phyloP scores from a whole-genome alignment of 108 stramenopile genomes.

The Nitzschia sp. region DNA sequence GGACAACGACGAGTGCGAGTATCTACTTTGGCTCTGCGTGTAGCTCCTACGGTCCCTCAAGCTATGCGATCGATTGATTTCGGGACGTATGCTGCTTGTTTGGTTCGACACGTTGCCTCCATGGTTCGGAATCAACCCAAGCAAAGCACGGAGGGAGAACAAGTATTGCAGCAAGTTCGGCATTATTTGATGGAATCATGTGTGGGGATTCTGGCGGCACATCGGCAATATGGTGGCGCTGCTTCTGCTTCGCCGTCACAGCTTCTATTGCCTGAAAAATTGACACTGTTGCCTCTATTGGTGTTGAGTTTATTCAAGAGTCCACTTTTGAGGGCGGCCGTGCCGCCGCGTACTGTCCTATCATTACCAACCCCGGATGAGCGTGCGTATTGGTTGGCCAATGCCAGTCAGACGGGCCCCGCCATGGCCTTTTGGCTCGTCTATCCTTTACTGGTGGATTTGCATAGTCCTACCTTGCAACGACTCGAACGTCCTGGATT shows the following conservation, averaged over 20 bases:
- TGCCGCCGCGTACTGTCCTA: conserved; percentile 52
- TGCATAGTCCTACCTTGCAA: not conserved
- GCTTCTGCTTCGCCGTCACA: conserved; percentile 48
- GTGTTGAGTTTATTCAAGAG: conserved; percentile 74
- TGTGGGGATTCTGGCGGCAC: conserved; percentile 68
- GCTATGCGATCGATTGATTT: conserved; percentile 68
- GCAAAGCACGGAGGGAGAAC: not conserved
- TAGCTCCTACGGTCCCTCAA: conserved; percentile 38
- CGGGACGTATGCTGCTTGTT: conserved; percentile 51
- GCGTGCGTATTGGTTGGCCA: conserved; percentile 62
- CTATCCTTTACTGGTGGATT: conserved; percentile 27
- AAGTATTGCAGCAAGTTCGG: conserved; percentile 37
- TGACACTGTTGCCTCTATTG: conserved; percentile 88
- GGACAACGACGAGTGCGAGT: conserved; percentile 77
- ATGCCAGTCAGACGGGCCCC: conserved; percentile 53
- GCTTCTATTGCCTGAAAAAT: conserved; percentile 87
- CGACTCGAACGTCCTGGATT: not conserved
- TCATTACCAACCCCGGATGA: conserved; percentile 76
- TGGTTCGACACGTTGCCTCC: conserved; percentile 38
- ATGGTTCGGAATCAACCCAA: not conserved
- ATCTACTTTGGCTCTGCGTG: conserved; percentile 74
- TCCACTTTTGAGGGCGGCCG: conserved; percentile 63
- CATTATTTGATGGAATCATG: conserved; percentile 47
- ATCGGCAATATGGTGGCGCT: conserved; percentile 44
- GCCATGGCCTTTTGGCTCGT: conserved; percentile 57